Evolutionary conservation across 2,329 filamentous ascomycete species (phyloP), one percentile per base, ranked within the genome.

Genomic region (Apiospora saccharicola): DNA sequence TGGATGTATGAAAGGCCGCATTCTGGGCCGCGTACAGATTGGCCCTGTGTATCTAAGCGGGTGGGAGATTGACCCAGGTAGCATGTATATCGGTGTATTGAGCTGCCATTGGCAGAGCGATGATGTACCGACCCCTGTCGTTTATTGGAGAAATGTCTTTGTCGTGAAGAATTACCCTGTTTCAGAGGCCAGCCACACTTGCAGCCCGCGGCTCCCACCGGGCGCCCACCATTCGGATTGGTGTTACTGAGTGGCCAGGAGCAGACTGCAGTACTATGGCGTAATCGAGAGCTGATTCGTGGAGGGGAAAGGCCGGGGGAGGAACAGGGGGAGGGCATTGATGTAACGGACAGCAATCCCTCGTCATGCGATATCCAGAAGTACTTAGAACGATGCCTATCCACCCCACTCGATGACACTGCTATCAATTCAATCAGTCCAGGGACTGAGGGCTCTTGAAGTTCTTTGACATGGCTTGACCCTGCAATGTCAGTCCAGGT

Each of bases 141-240:
- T 34, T 64, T 64, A 64, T 64, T 64, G 57, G 57, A 19, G 57
- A 64, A 34, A 37, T 64, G 57, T 64, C 57, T 64, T 64, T 64
- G 57, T 22, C 34, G 34, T 64, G 57, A n/a, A 64, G 19, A 64
- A 64, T n/a, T 64, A 7, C n/a, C 22, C 57, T 64, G 57, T 64
- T 64, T 64, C 57, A 64, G 19, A 64, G 57, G 57, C 57, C 57
- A 41, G 57, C 34, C 57, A 64, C 57, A 64, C 19, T 64, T 41
- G 57, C 30, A 64, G 34, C 57, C 19, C 34, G 19, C 57, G 57
- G 34, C 34, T 37, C 57, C 57, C 7, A 34, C 57, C 57, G 53
- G 49, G 22, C 53, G 53, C 26, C 53, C 53, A 34, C 53, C 53
- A 64, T 64, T 64, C 26, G 57, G 57, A 34, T 14, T 64, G 57